Evolutionary conservation across 179 eudicot species (phyloP).

Genomic region (Sideroxylon spinosum): DNA sequence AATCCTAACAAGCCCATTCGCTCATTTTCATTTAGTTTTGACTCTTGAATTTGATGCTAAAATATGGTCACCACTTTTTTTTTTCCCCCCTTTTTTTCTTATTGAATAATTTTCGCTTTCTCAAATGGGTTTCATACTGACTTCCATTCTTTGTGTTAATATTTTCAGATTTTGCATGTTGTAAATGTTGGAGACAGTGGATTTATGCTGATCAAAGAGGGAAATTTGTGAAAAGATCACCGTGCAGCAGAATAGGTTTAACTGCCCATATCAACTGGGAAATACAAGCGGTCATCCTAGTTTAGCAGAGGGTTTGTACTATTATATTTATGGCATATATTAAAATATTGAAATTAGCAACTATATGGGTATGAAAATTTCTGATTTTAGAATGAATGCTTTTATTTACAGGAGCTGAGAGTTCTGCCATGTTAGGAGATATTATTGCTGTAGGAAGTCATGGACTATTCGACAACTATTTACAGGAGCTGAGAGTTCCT

Average conservation of each 20-base stretch:
- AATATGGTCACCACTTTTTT: too few relatives aligned
- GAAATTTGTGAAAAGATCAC: too few relatives aligned
- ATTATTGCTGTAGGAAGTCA: slow-evolving; percentile 24
- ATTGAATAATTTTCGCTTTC: not conserved
- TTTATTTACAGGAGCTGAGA: slow-evolving; percentile 15
- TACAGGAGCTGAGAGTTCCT: slow-evolving; percentile 18
- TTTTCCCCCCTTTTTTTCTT: not conserved
- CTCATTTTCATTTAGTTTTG: too few relatives aligned
- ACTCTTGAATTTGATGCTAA: too few relatives aligned
- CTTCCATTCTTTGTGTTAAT: too few relatives aligned
- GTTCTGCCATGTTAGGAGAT: slow-evolving; percentile 19
- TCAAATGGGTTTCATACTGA: not conserved
- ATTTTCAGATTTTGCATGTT: slow-evolving; percentile 10
- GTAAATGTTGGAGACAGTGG: slow-evolving; percentile 33
- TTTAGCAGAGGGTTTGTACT: slow-evolving; percentile 13
- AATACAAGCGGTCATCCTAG: not conserved
- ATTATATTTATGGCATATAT: not conserved
- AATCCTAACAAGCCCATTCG: too few relatives aligned
- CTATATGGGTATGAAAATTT: not conserved
- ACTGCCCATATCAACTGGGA: slow-evolving; percentile 25
- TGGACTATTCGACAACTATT: slow-evolving; percentile 24
- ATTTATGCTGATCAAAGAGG: slow-evolving; percentile 13
- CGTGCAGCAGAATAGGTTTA: too few relatives aligned
- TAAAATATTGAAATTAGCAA: not conserved
- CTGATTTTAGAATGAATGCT: not conserved